Conservation (phyloP, 1,139 yeast species). For the Nakaseomyces delphensis region DNA sequence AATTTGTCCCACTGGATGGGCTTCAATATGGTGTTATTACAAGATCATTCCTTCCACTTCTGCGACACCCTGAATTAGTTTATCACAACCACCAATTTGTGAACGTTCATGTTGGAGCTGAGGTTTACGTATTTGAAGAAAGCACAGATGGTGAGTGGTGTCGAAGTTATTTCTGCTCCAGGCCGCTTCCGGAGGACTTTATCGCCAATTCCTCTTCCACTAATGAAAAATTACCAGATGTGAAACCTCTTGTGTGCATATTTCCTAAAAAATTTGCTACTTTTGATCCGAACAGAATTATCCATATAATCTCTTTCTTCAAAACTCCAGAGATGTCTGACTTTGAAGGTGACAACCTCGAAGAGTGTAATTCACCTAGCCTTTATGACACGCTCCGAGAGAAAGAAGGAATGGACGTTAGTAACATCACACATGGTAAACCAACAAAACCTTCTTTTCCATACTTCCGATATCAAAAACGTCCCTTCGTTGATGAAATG, state of each 20-base stretch:
- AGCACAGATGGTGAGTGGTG: constrained; percentile 61
- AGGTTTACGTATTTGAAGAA: constrained; percentile 62
- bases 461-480: constrained; percentile 37
- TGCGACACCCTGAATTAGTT: constrained; percentile 32
- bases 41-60: constrained; percentile 55
- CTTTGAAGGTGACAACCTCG: constrained; percentile 35
- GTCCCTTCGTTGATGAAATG: constrained; percentile 47
- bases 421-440: constrained; percentile 11
- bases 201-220: constrained; percentile 40
- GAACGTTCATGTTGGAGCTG: constrained; percentile 73
- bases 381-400: constrained; percentile 27
- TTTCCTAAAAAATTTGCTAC: constrained; percentile 50
- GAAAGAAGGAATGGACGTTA: constrained; percentile 17
- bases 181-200: constrained; percentile 63
- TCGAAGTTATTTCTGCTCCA: constrained; percentile 58
- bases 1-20: constrained; percentile 40
- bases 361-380: constrained; percentile 15
- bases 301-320: constrained; percentile 26
- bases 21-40: constrained; percentile 44
- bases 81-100: constrained; percentile 32
- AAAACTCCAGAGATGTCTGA: constrained; percentile 28
- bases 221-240: constrained; percentile 51
- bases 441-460: constrained; percentile 48
- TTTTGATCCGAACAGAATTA: constrained; percentile 24
- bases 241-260: constrained; percentile 43